These are phyloP conservation scores for Ophiosphaerella herpotricha DNA, from an alignment of 2,329 filamentous ascomycete species.

Conservation along the genomic window DNA sequence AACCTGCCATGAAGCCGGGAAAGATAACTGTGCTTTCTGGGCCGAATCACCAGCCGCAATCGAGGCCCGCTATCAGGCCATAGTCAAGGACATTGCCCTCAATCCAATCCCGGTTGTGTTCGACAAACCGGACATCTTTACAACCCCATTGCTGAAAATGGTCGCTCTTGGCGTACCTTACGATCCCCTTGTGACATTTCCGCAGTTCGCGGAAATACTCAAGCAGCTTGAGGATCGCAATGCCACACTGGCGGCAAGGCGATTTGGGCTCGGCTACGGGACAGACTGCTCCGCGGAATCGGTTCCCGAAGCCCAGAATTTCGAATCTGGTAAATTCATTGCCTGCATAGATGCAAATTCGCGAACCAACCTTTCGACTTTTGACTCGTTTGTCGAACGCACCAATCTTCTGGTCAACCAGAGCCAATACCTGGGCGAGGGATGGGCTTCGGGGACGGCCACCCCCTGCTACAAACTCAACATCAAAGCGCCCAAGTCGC, in stretches of 20 bases:
- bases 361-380: slow-evolving; percentile 12
- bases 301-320: background rate
- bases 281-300: background rate
- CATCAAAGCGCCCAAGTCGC: slow-evolving; percentile 9
- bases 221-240: slow-evolving; percentile 13
- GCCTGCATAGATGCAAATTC: slow-evolving; percentile 17
- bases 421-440: slow-evolving; percentile 15
- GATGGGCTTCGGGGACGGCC: slow-evolving; percentile 10
- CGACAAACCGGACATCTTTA: slow-evolving; percentile 11
- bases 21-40: slow-evolving; percentile 16
- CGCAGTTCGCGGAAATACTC: slow-evolving; percentile 5
- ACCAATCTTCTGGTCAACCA: slow-evolving; percentile 2
- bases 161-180: slow-evolving; percentile 5
- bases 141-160: slow-evolving; percentile 5
- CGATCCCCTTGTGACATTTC: slow-evolving; percentile 3
- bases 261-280: background rate
- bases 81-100: slow-evolving; percentile 5
- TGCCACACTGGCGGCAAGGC: background rate
- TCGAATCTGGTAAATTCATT: slow-evolving; percentile 15
- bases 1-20: background rate
- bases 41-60: slow-evolving; percentile 9
- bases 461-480: slow-evolving; percentile 10
- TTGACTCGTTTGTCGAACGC: slow-evolving; percentile 5
- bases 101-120: slow-evolving; percentile 4
- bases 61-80: slow-evolving; percentile 10